Conservation (phyloP, 306 rosid species). For the Rubus parviflorus region DNA sequence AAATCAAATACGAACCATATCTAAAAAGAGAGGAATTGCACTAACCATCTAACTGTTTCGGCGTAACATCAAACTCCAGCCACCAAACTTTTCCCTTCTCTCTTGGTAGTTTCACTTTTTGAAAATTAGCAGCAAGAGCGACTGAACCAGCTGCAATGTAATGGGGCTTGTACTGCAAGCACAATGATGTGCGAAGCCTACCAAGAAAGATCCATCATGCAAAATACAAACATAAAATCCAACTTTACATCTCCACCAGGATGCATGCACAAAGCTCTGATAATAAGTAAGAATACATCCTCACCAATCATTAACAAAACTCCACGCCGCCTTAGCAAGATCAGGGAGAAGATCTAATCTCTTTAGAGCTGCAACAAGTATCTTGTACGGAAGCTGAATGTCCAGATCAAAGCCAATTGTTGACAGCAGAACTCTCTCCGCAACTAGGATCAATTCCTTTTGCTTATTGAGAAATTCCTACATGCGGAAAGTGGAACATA, state of each 20-base stretch:
- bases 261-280: not conserved
- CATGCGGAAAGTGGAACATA: slow-evolving; percentile 13
- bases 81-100: slow-evolving; percentile 48
- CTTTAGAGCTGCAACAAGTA: slow-evolving; percentile 44
- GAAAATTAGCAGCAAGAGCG: slow-evolving; percentile 51
- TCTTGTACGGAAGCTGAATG: slow-evolving; percentile 51
- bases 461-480: slow-evolving; percentile 45
- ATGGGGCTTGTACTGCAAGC: slow-evolving; percentile 55
- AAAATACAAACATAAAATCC: not conserved
- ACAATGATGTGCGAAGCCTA: slow-evolving; percentile 51
- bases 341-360: slow-evolving; percentile 31
- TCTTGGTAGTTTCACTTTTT: slow-evolving; percentile 45
- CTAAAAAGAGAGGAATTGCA: not conserved
- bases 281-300: slow-evolving; percentile 8
- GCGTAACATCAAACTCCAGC: slow-evolving; percentile 53
- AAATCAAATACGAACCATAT: not conserved
- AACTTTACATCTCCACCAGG: slow-evolving; percentile 4
- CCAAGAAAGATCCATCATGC: slow-evolving; percentile 15
- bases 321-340: slow-evolving; percentile 54
- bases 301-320: slow-evolving; percentile 55
- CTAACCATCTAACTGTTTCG: slow-evolving; percentile 45
- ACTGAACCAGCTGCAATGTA: slow-evolving; percentile 53
- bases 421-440: slow-evolving; percentile 46
- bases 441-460: slow-evolving; percentile 40
- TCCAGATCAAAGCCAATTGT: slow-evolving; percentile 48